A percentile compares a stretch with the other conserved stretches of the same genome.
Conservation (phyloP, 2,329 filamentous ascomycete species). For the Phaeosphaeriaceae sp. region DNA sequence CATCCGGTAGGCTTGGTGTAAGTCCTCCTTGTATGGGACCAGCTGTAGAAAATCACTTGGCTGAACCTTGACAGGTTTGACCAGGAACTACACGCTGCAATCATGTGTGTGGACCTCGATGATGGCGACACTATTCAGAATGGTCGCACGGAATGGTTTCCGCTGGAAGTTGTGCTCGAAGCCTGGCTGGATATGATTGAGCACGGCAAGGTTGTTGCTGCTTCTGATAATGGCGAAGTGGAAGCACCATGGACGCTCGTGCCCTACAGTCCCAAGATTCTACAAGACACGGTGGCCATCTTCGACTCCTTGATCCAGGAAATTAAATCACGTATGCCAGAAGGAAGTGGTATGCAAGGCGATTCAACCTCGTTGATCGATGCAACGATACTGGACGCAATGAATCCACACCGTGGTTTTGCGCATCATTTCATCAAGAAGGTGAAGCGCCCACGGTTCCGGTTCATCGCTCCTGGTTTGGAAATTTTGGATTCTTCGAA, state of each 20-base stretch:
- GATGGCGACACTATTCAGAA: constrained; percentile 4
- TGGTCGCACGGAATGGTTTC: constrained; percentile 14
- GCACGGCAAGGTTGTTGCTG: constrained; percentile 18
- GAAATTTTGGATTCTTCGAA: constrained; percentile 8
- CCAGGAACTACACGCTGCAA: constrained; percentile 2
- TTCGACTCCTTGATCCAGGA: not conserved
- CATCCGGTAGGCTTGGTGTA: constrained; percentile 6
- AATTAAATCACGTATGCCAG: not conserved
- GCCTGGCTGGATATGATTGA: constrained; percentile 23
- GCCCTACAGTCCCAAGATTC: constrained; percentile 13
- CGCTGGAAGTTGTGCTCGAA: constrained; percentile 15
- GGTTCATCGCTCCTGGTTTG: constrained; percentile 22
- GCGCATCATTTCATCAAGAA: constrained; percentile 7
- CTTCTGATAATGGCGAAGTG: constrained; percentile 3
- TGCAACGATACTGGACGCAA: constrained; percentile 9
- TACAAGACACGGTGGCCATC: constrained; percentile 6
- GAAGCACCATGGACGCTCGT: constrained; percentile 4
- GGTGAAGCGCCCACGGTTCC: constrained; percentile 17
- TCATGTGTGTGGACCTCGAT: constrained; percentile 7
- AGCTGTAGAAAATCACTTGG: not conserved
- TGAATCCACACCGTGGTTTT: constrained; percentile 11
- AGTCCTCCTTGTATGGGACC: not conserved
- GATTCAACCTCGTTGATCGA: constrained; percentile 3
- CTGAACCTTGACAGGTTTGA: constrained; percentile 4
- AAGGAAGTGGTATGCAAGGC: not conserved